Base-by-base conservation (phyloP, 495 filamentous ascomycete species). In the Penicillium roqueforti region DNA sequence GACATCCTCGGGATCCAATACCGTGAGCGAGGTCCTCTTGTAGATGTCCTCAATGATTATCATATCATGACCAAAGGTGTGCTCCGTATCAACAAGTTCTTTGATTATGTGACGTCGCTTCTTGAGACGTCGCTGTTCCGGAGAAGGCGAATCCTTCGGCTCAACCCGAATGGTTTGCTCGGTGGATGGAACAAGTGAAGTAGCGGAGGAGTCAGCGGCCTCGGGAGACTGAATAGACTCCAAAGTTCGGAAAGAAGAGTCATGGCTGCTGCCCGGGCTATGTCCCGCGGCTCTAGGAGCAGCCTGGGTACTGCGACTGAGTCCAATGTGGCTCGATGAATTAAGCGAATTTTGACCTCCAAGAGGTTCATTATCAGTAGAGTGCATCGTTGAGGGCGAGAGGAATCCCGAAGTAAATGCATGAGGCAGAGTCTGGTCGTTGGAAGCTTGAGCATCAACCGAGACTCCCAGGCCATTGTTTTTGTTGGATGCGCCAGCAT, bases 1-100 rank as follows among this genome's bases (percentile, higher is more conserved):
- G 54, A 93, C 83, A 52, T 96, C 95, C 41, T 91, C 87, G 16
- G 77, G 79, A 47, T 88, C 82, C 18, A 89, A 80, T 42, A 86
- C 87, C 16, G 89, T 85, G 56, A 87, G 87, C 0, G 89, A 90
- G 0, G 93, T 97, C n/a, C 87, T 89, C 68, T 92, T 95, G 76
- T 97, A 98, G 40, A 97, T 96, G 61, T 96, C 90, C 62, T 95
- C 88, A 6, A 95, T 85, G 36, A 98, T 89, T 60, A 88, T 95
- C 89, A 98, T 92, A 69, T 98, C 93, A 55, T 87, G 80, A 41
- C 89, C 80, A 68, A 92, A 97, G 14, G 83, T 82, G 26, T 87
- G 81, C 65, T 98, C 93, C 3, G 95, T 98, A 59, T 95, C 89
- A 36, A 96, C 81, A 19, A 98, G 75, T 68, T 98, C 93, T 57